Evolutionary conservation across 306 rosid species (phyloP), one percentile per base, ranked within the genome.

Genomic region (Astragalus glycyphyllos): DNA sequence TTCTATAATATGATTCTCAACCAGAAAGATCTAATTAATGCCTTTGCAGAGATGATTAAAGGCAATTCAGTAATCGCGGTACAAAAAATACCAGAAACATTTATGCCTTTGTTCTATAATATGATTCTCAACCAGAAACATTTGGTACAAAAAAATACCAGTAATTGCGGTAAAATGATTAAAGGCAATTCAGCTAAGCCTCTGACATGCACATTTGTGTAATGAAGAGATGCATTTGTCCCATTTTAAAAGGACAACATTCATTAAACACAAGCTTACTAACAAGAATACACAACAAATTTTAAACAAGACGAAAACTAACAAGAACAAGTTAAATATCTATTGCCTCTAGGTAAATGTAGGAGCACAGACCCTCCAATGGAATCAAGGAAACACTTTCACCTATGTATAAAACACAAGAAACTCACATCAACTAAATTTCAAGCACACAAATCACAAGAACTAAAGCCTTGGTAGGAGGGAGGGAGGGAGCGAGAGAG

Each of bases 111-210:
- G 4, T 68, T 60, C 16, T 51, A 46, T 63, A 70, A 37, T 47
- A 69, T 46, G 34, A 62, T 26, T 62, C 63, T 53, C 34, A 51
- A 51, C 7, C 38, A 26, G 58, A 60, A 71, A 41, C 53, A 77
- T 55, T 32, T 13, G 35, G 47, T 15, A 65, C 11, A 78, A 71
- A 35, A 46, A 61, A 63, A 63, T 16, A 59, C 44, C 58, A 11
- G 38, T 17, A 61, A 14, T n/a, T 4, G 0, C 11, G 8, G 53
- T 1, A 55, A 31, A 67, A 58, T 34, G 31, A 26, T 8, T 4
- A 29, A 59, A 68, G 64, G 57, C 47, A 60, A 12, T 45, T 47
- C 61, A 73, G 71, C 60, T 50, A 51, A 64, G 45, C 32, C 16
- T 46, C 60, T 35, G 62, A 16, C 35, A 50, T 20, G 64, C 34